Evolutionary conservation across 352 stramenopile genomes (phyloP).

Genomic region (Thraustochytrium striatum): DNA sequence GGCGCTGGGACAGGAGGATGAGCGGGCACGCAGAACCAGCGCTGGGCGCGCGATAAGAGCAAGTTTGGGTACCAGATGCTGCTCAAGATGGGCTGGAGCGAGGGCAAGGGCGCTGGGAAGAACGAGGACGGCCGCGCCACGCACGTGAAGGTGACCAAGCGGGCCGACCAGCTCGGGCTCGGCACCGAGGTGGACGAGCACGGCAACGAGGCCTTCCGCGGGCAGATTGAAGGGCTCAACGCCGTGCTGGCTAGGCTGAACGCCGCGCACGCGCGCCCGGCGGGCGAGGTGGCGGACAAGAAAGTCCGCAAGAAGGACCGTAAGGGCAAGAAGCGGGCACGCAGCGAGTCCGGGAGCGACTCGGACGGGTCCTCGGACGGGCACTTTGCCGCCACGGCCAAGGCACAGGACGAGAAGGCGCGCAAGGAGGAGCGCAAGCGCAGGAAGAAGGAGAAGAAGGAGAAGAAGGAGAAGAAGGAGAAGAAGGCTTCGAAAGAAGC

Average conservation of each 20-base stretch:
- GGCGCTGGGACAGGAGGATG: too few species aligned
- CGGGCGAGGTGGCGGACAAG: background rate
- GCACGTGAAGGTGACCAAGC: constrained; percentile 50
- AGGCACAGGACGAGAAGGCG: constrained; percentile 18
- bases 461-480: constrained; percentile 60
- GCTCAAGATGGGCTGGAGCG: constrained; percentile 91
- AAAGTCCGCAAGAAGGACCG: background rate
- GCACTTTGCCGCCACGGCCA: background rate
- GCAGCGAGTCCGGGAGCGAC: background rate
- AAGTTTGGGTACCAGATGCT: constrained; percentile 92
- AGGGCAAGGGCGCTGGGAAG: constrained; percentile 85
- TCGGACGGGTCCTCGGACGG: background rate
- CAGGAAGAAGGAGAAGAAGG: constrained; percentile 62
- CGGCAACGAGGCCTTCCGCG: constrained; percentile 61
- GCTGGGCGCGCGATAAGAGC: constrained; percentile 61
- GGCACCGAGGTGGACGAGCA: constrained; percentile 18
- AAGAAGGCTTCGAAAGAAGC: constrained; percentile 57
- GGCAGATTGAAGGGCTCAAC: constrained; percentile 69
- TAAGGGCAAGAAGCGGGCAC: constrained; percentile 43
- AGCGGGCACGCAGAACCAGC: constrained; percentile 35
- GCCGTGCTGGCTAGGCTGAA: constrained; percentile 76
- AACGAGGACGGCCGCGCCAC: constrained; percentile 73
- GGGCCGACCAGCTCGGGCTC: background rate
- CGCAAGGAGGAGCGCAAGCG: constrained; percentile 39
- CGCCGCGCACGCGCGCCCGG: constrained; percentile 63